Base-by-base conservation (phyloP, 768 basidiomycete genomes). In the Sarcodon aspratus region DNA sequence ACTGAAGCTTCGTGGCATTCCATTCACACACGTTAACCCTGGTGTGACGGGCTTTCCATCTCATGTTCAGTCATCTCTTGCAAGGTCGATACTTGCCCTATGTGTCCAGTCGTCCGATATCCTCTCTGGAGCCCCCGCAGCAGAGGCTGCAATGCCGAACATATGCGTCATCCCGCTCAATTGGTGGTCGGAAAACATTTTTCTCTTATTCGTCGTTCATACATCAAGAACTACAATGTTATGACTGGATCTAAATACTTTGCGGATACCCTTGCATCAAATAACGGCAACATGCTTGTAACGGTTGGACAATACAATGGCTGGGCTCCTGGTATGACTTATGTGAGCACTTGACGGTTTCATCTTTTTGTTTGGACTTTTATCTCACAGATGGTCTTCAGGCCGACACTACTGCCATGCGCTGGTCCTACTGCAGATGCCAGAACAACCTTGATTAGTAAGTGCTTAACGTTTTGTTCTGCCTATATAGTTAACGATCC, bases 361-460 rank as follows among this genome's bases (percentile, higher is more conserved):
- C 13, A 7, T 31, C 3, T 31, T 42, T 6, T 13, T 40, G 12
- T 33, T 46, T 11, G 11, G 18, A 12, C 11, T 21, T 27, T n/a
- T n/a, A n/a, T n/a, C n/a, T n/a, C n/a, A n/a, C n/a, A n/a, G n/a
- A n/a, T n/a, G n/a, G n/a, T n/a, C 33, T 32, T 5, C 37, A 82
- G 80, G 60, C 15, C 0, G 54, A 72, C 31, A 83, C 82, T 15
- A 84, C 79, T 47, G 80, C 81, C 40, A 73, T 67, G 9, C 46
- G 67, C 45, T 65, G 69, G 1, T 34, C 57, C 45, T 85, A 84
- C 68, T n/a, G n/a, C n/a, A n/a, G n/a, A n/a, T n/a, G n/a, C n/a
- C n/a, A n/a, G n/a, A n/a, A n/a, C n/a, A n/a, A 92, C 67, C 70
- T 88, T 44, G 90, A 91, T 66, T 93, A 93, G 85, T 84, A 58